These are phyloP conservation scores for Fusarium sp. DNA, from an alignment of 2,329 filamentous ascomycete species.

Conservation along the genomic window DNA sequence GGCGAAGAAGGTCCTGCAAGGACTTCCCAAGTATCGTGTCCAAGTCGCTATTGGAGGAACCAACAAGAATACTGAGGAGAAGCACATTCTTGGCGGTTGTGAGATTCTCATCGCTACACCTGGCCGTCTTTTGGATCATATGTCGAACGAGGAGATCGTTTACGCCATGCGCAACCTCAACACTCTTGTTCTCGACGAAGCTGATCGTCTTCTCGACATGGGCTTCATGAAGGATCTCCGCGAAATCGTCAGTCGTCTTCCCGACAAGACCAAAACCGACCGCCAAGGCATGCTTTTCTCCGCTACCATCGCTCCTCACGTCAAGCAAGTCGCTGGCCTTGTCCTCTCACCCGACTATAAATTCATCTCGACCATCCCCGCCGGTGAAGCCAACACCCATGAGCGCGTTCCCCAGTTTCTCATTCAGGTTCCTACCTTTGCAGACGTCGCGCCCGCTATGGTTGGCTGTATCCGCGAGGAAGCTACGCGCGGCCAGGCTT, in stretches of 20 bases:
- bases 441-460: slow-evolving; percentile 72
- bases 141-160: slow-evolving; percentile 77
- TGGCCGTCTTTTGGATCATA: slow-evolving; percentile 81
- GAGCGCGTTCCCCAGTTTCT: slow-evolving; percentile 79
- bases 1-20: slow-evolving; percentile 76
- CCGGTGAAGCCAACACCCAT: slow-evolving; percentile 82
- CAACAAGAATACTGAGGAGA: slow-evolving; percentile 80
- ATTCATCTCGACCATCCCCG: slow-evolving; percentile 82
- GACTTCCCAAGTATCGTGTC: slow-evolving; percentile 79
- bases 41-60: slow-evolving; percentile 83
- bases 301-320: slow-evolving; percentile 83
- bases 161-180: slow-evolving; percentile 77
- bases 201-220: slow-evolving; percentile 83
- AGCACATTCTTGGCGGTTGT: slow-evolving; percentile 77
- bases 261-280: slow-evolving; percentile 68
- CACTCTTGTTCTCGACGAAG: slow-evolving; percentile 86
- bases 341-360: slow-evolving; percentile 80
- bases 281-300: slow-evolving; percentile 85
- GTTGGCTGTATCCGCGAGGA: slow-evolving; percentile 68
- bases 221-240: slow-evolving; percentile 85
- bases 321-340: slow-evolving; percentile 77
- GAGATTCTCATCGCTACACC: slow-evolving; percentile 86
- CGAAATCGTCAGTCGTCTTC: slow-evolving; percentile 80
- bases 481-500: slow-evolving; percentile 59
- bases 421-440: slow-evolving; percentile 75